Base-by-base conservation (phyloP, 116 monocot genomes). In the Dioscorea cayenensis region DNA sequence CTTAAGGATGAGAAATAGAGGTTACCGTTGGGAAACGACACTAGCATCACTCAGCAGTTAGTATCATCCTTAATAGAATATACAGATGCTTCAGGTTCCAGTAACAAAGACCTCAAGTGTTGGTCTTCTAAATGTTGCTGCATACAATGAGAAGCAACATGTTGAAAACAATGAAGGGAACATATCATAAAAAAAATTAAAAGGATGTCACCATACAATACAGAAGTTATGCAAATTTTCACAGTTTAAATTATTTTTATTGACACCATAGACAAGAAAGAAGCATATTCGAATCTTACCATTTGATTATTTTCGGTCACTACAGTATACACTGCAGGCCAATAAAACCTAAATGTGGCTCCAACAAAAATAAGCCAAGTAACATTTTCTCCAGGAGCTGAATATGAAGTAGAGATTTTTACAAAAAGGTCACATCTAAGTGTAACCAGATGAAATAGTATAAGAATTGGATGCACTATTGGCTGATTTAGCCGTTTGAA, bases 71-170 rank as follows among this genome's bases (percentile, higher is more conserved):
- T 65, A 13, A 32, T 68, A 75, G 65, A 63, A 65, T 60, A 75
- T 4, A 61, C 20, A 63, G 84, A 79, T 28, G 77, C 71, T 73
- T 78, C 80, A 52, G 81, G 74, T 20, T 90, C 87, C 61, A 73
- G 49, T 63, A 90, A 74, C 23, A 87, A 79, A 27, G 80, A 72
- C 37, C 77, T 79, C 70, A 90, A 75, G 66, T 90, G 71, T 73
- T 82, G 87, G 69, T 90, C 90, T 62, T 90, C 84, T 77, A 90
- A 76, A 78, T 90, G 86, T 80, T 87, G 77, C 90, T 90, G 80
- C 70, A 55, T 0, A 69, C 1, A 3, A 69, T 20, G 17, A n/a
- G 14, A 28, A 32, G 29, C 36, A 32, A 32, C 18, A 65, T 14
- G 35, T 32, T 16, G 16, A 32, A 11, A 65, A 35, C 9, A 7